Percentiles rank a stretch among this genome's conserved stretches.
These are phyloP conservation scores for Fusarium incarnatum DNA, from an alignment of 2,329 filamentous ascomycete species.

Conservation along the genomic window DNA sequence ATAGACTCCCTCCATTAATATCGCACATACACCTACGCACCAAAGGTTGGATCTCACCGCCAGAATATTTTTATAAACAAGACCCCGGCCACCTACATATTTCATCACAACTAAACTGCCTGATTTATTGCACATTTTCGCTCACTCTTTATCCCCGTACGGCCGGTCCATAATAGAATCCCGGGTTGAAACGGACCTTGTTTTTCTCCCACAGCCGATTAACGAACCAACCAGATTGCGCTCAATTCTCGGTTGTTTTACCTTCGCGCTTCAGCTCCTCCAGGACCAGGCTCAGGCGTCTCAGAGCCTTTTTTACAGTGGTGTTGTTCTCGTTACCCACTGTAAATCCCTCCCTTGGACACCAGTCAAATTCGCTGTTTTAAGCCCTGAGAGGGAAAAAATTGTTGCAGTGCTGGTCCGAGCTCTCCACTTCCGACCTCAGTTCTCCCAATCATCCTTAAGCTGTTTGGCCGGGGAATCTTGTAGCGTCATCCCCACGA, in stretches of 20 bases:
- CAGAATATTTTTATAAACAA: constrained; percentile 24
- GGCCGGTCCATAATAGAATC: constrained; percentile 17
- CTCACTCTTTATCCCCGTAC: constrained; percentile 14
- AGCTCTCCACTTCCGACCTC: constrained; percentile 41
- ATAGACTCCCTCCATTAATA: constrained; percentile 28
- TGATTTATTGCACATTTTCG: constrained; percentile 15
- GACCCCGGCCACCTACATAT: constrained; percentile 23
- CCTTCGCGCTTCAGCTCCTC: constrained; percentile 24
- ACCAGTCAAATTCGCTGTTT: constrained; percentile 35
- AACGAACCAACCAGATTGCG: constrained; percentile 33
- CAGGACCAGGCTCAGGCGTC: constrained; percentile 18
- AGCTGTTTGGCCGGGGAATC: constrained; percentile 37
- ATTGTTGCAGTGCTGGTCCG: constrained; percentile 34
- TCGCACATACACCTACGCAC: constrained; percentile 10
- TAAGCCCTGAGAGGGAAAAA: constrained; percentile 39
- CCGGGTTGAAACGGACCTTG: constrained; percentile 25
- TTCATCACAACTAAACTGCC: constrained; percentile 16
- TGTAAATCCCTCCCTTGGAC: constrained; percentile 32
- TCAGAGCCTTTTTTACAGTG: constrained; percentile 12
- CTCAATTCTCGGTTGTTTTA: constrained; percentile 12
- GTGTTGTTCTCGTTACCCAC: constrained; percentile 33
- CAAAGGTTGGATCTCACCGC: constrained; percentile 12
- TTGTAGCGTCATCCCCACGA: constrained; percentile 49
- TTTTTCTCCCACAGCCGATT: constrained; percentile 27
- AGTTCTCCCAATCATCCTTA: constrained; percentile 42